Evolutionary conservation across 129 eudicot species (phyloP).

Genomic region (Flaveria linearis): DNA sequence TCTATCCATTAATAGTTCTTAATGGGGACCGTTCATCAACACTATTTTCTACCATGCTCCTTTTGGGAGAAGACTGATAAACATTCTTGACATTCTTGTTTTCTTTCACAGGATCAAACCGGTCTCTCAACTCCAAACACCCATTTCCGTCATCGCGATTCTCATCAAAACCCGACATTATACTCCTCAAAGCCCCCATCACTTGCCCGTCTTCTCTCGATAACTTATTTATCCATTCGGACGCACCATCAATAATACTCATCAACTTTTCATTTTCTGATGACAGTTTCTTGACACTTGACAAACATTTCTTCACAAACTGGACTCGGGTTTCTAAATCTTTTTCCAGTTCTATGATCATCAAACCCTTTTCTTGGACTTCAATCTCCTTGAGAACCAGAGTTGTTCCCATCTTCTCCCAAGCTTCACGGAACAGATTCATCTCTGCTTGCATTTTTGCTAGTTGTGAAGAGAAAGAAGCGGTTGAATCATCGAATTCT

Average conservation of each 20-base stretch:
- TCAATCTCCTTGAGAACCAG: slow-evolving; percentile 58
- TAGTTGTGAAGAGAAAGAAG: slow-evolving; percentile 48
- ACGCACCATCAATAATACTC: slow-evolving; percentile 33
- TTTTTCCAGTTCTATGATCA: slow-evolving; percentile 55
- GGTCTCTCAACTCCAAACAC: slow-evolving; percentile 15
- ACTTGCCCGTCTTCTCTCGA: slow-evolving; percentile 55
- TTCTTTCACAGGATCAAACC: slow-evolving; percentile 58
- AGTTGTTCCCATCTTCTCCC: slow-evolving; percentile 55
- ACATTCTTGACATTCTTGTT: slow-evolving; percentile 33
- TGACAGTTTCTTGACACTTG: slow-evolving; percentile 34
- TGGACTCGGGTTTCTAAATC: slow-evolving; percentile 35
- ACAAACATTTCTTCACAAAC: slow-evolving; percentile 37
- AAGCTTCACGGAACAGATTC: slow-evolving; percentile 45
- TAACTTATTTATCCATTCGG: slow-evolving; percentile 42
- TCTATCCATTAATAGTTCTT: slow-evolving; percentile 61
- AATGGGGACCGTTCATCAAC: slow-evolving; percentile 64
- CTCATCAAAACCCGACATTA: slow-evolving; percentile 43
- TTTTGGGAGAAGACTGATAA: slow-evolving; percentile 47
- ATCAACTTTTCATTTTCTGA: slow-evolving; percentile 49
- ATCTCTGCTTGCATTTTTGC: slow-evolving; percentile 50
- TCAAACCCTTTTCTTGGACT: slow-evolving; percentile 45
- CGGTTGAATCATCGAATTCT: slow-evolving; percentile 56
- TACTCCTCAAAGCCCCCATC: slow-evolving; percentile 50
- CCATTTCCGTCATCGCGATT: not conserved
- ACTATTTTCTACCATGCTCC: slow-evolving; percentile 42